These are phyloP conservation scores for Corymbia citriodora DNA, from an alignment of 441 rosid genomes.

Conservation along the genomic window DNA sequence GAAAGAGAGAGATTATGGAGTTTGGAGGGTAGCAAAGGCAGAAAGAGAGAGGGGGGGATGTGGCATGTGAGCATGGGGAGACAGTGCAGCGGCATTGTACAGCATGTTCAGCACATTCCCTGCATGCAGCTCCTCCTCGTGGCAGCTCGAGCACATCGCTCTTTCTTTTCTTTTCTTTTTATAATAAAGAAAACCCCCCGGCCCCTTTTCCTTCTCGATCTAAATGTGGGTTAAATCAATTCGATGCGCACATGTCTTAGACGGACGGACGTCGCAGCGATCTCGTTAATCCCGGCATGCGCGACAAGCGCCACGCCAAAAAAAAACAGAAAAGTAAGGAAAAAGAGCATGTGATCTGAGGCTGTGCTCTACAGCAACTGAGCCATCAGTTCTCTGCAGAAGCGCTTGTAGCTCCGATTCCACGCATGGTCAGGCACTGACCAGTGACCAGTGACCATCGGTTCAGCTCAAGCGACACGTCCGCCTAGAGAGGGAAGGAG, in stretches of 20 bases:
- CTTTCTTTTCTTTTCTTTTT: background rate
- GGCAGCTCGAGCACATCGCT: background rate
- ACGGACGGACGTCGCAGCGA: background rate
- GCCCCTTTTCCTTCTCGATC: background rate
- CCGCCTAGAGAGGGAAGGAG: background rate
- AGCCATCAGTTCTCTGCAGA: background rate
- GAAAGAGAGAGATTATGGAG: constrained; percentile 21
- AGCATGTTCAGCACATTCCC: constrained; percentile 63
- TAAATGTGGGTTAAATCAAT: background rate
- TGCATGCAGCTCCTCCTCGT: constrained; percentile 13
- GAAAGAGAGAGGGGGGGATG: background rate
- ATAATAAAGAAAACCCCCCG: background rate
- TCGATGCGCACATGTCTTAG: background rate
- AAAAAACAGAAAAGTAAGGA: background rate
- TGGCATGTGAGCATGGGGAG: constrained; percentile 34
- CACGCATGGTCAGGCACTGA: background rate
- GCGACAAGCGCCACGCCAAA: background rate
- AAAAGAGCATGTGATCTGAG: background rate
- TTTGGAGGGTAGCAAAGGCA: constrained; percentile 9
- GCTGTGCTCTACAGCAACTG: background rate
- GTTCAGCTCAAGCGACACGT: too few relatives aligned
- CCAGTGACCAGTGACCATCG: too few relatives aligned
- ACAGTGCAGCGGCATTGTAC: constrained; percentile 48
- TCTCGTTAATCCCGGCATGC: background rate
- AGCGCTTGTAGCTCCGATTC: background rate